Evolutionary conservation across 805 yeast species (phyloP), one percentile per base, ranked within the genome.

Genomic region (Candida piceae): DNA sequence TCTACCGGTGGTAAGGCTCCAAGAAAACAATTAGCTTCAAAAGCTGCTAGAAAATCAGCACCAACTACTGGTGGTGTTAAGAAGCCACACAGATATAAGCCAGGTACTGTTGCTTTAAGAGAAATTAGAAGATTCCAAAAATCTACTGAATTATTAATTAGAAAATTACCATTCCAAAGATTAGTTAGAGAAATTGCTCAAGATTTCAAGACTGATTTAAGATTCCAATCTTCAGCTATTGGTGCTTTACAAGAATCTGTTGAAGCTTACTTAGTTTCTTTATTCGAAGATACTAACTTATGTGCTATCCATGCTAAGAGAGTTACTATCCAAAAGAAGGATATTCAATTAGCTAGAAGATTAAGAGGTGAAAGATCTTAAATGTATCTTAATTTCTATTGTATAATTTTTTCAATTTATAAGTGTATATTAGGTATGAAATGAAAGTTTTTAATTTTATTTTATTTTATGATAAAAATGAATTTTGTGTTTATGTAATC

Each of bases 221-320:
- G 96, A 76, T 90, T 93, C 82, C 97, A 90, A 69, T 84, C 96
- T 40, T 84, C 95, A 50, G 98, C 98, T 50, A 84, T 90, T 51
- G 89, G 95, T 70, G 98, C 98, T 53, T 74, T 90, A 57, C 98
- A 90, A 69, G 98, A 93, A 72, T 89, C 97, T 47, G 96, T 90
- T 46, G 98, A 90, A 76, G 97, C 97, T 60, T 93, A 88, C 78
- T 75, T 93, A 57, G 96, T 90, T 38, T 86, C 96, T 44, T 70
- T 90, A 60, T 93, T 90, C 55, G 97, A 90, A 75, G 97, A 93
- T 69, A 93, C 97, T 51, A 90, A 89, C 76, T 78, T 90, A 74
- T 93, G 97, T 73, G 97, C 97, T 50, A 86, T 88, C 54, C 98
- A 90, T 70, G 98, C 97, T 60, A 90, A 93, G 81, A 84, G 98